Conservation (phyloP, 2,329 filamentous ascomycete genomes). For the Celoporthe dispersa region DNA sequence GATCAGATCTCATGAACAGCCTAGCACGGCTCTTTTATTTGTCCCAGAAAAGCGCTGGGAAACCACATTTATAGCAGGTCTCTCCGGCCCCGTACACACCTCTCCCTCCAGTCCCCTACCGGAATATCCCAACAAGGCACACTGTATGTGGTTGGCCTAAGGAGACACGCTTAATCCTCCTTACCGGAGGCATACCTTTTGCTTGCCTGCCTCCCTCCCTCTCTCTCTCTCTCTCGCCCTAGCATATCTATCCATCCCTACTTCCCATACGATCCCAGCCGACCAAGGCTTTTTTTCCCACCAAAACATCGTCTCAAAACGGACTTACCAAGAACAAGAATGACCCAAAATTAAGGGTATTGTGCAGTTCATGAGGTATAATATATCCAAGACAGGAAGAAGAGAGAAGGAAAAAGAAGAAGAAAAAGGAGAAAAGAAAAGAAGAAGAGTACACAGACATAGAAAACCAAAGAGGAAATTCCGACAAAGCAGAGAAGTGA, state of each 20-base stretch:
- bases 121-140: not conserved
- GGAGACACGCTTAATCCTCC: not conserved
- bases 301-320: not conserved
- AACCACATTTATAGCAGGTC: not conserved
- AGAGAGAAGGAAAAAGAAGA: not conserved
- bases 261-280: not conserved
- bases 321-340: not conserved
- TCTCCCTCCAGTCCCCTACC: not conserved
- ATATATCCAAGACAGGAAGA: not conserved
- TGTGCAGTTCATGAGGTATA: not conserved
- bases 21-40: not conserved
- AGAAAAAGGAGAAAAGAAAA: no score
- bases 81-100: not conserved
- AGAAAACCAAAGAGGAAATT: not conserved
- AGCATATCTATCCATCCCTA: not conserved
- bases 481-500: slow-evolving; percentile 5
- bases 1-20: not conserved
- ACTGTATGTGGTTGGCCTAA: no score
- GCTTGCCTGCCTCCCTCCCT: not conserved
- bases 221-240: no score
- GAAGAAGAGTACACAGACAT: no score
- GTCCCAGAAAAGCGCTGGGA: not conserved
- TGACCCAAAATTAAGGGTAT: not conserved
- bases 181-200: not conserved
- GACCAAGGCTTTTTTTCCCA: not conserved